A percentile compares a stretch with the other conserved stretches of the same genome.
Evolutionary conservation across 371 early-diverging fungal species (phyloP).

Genomic region (Conidiobolus incongruus): DNA sequence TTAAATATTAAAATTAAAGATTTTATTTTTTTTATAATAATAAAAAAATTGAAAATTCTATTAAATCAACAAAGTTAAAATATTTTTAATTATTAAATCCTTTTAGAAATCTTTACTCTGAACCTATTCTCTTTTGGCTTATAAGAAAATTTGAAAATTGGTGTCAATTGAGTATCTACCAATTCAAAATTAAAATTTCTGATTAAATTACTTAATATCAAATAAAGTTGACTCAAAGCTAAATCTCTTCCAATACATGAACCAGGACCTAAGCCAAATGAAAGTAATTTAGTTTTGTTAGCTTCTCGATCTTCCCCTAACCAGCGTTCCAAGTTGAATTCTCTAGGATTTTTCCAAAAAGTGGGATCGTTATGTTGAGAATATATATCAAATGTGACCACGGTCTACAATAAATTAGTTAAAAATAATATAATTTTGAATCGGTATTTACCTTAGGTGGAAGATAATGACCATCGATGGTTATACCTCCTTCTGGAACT

Average conservation of each 20-base stretch:
- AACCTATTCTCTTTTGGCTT: no score
- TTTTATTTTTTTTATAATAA: no score
- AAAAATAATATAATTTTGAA: neutral
- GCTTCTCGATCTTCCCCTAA: neutral
- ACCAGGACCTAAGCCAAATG: neutral
- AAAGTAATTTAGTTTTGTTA: neutral
- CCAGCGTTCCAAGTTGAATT: neutral
- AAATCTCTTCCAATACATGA: conserved; percentile 1
- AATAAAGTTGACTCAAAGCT: neutral
- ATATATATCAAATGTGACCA: neutral
- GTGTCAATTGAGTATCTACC: neutral
- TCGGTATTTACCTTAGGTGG: conserved; percentile 1
- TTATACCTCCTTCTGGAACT: conserved; percentile 2
- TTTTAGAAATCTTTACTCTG: no score
- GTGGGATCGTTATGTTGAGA: neutral
- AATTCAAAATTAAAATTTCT: neutral
- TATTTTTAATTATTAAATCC: no score
- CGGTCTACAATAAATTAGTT: neutral
- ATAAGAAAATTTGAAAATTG: no score
- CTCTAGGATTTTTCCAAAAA: neutral
- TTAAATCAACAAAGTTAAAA: no score
- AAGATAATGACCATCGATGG: conserved; percentile 5
- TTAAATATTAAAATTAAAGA: no score
- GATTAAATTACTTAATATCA: neutral
- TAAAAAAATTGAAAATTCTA: no score